Conservation (phyloP, 169 alveolate species). For the Amoebophrya sp. region DNA sequence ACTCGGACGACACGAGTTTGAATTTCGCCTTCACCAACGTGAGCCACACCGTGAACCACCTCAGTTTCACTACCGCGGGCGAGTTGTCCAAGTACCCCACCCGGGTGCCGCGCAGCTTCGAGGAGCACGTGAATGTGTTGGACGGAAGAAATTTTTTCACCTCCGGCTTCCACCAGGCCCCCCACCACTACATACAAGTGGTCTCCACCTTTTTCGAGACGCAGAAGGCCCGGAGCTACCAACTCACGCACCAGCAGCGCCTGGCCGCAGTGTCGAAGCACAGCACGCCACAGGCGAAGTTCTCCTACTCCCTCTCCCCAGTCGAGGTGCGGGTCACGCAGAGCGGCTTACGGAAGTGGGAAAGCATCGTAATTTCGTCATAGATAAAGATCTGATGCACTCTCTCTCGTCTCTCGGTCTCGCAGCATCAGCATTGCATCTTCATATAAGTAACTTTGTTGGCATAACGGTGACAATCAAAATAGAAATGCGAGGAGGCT, state of each 20-base stretch:
- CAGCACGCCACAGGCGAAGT: not conserved
- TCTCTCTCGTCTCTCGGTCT: no score
- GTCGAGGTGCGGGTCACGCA: not conserved
- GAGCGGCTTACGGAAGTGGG: not conserved
- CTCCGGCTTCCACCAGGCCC: constrained; percentile 3
- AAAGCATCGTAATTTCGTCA: no score
- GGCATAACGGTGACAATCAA: no score
- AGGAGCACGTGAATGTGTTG: not conserved
- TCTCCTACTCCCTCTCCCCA: not conserved
- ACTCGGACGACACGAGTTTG: not conserved
- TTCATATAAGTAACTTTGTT: no score
- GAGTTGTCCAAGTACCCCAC: not conserved
- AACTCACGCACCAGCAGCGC: not conserved
- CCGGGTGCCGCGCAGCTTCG: not conserved
- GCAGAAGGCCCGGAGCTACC: not conserved
- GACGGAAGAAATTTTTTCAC: not conserved
- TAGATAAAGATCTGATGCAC: no score
- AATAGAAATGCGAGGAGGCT: no score
- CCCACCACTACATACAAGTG: not conserved
- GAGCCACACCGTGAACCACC: not conserved
- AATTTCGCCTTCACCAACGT: constrained; percentile 15
- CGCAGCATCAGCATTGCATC: no score
- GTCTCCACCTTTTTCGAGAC: constrained; percentile 6
- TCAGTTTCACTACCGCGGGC: not conserved
- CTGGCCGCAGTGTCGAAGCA: not conserved